These are phyloP conservation scores for Primulina huaijiensis DNA, from an alignment of 257 asterid species.

Conservation along the genomic window DNA sequence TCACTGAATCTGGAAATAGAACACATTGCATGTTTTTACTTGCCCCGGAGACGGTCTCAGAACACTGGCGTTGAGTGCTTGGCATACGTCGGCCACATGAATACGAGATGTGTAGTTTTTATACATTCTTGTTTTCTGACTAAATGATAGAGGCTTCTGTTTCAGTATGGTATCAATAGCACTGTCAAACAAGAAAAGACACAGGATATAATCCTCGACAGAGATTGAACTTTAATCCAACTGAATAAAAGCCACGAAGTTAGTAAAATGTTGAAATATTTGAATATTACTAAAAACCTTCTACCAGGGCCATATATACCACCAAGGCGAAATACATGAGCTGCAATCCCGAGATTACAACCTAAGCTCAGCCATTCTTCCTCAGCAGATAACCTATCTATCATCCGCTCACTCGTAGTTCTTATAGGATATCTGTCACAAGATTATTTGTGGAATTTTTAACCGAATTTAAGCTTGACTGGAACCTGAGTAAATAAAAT, in stretches of 20 bases:
- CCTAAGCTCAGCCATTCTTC: constrained; percentile 72
- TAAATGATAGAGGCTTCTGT: constrained; percentile 49
- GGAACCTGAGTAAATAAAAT: not conserved
- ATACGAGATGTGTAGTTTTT: constrained; percentile 71
- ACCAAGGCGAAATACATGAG: constrained; percentile 80
- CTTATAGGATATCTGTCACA: constrained; percentile 55
- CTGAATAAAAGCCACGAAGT: not conserved
- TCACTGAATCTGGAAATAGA: not conserved
- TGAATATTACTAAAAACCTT: constrained; percentile 33
- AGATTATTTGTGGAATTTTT: constrained; percentile 1
- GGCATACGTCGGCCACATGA: constrained; percentile 87
- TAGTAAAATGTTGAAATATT: not conserved
- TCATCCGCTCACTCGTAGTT: constrained; percentile 44
- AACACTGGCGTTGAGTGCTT: constrained; percentile 72
- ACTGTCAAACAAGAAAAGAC: constrained; percentile 35
- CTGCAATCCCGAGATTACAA: constrained; percentile 45
- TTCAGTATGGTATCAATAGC: constrained; percentile 84
- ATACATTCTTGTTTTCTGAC: constrained; percentile 54
- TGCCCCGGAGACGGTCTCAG: constrained; percentile 57
- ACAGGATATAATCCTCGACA: not conserved
- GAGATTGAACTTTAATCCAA: not conserved
- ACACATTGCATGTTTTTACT: not conserved
- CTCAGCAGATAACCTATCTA: constrained; percentile 72
- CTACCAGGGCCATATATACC: constrained; percentile 97
- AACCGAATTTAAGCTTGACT: not conserved